Percentiles rank a stretch among this genome's conserved stretches.
phyloP scores from a whole-genome alignment of 257 asterid species.

The Solanum dulcamara region DNA sequence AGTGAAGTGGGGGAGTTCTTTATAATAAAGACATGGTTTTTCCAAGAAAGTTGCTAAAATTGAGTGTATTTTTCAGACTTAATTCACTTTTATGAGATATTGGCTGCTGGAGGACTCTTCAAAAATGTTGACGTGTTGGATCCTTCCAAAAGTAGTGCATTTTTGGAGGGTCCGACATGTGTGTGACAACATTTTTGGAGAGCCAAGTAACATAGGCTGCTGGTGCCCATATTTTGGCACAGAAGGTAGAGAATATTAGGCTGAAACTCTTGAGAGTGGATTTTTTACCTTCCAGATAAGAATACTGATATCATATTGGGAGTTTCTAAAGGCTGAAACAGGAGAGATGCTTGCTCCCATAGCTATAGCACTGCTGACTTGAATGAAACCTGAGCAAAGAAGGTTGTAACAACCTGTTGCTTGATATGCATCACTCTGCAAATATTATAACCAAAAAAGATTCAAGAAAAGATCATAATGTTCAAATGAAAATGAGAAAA shows the following conservation, averaged over 20 bases:
- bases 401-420: slow-evolving; percentile 96
- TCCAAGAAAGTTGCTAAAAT: background rate
- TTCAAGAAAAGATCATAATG: background rate
- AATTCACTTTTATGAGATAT: background rate
- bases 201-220: too few species aligned
- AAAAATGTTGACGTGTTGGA: too few species aligned
- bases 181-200: too few species aligned
- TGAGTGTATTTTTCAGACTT: background rate
- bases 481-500: background rate
- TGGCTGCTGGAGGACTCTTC: background rate
- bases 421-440: slow-evolving; percentile 93
- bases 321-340: slow-evolving; percentile 45
- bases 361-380: slow-evolving; percentile 70
- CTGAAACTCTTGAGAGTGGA: slow-evolving; percentile 11
- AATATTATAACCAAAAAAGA: background rate
- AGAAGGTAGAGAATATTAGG: background rate
- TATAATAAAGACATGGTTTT: background rate
- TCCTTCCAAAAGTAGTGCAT: too few species aligned
- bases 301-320: slow-evolving; percentile 77
- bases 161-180: too few species aligned
- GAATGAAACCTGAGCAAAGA: slow-evolving; percentile 89
- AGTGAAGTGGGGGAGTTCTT: background rate
- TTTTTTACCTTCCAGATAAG: slow-evolving; percentile 80
- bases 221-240: slow-evolving; percentile 10
- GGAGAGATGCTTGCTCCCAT: slow-evolving; percentile 99